Percentiles rank a stretch among this genome's conserved stretches.
Conservation (phyloP, 352 stramenopile genomes). For the Globisporangium nodosum region DNA sequence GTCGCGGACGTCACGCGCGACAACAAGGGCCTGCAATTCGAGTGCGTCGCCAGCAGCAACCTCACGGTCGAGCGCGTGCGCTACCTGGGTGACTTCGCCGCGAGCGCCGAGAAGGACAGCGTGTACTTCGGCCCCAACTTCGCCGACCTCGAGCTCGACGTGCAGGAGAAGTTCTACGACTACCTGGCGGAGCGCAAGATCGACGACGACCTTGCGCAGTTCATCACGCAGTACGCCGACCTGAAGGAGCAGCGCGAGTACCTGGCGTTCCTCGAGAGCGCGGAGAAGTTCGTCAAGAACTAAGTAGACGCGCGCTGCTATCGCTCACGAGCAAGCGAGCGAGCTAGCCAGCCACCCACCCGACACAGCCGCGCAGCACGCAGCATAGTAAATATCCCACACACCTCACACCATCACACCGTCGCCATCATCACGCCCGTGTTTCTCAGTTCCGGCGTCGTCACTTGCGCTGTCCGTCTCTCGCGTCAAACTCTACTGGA, state of each 20-base stretch:
- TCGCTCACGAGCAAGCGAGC: too few species aligned
- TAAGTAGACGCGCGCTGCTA: constrained; percentile 20
- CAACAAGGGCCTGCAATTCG: constrained; percentile 75
- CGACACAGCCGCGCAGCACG: not conserved
- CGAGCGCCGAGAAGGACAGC: constrained; percentile 53
- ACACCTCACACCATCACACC: not conserved
- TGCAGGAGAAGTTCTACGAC: constrained; percentile 76
- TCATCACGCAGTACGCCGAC: constrained; percentile 80
- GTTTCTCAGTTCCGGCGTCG: too few species aligned
- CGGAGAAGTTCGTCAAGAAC: constrained; percentile 66
- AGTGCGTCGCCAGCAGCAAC: constrained; percentile 78
- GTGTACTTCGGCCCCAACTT: constrained; percentile 79
- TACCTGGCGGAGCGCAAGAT: constrained; percentile 76
- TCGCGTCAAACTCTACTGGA: not conserved
- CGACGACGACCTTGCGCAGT: constrained; percentile 80
- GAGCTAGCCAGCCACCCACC: too few species aligned
- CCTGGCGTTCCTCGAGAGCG: constrained; percentile 66
- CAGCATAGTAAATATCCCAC: not conserved
- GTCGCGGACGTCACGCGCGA: constrained; percentile 63
- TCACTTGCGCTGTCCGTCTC: too few species aligned
- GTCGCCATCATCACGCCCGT: too few species aligned
- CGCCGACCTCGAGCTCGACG: constrained; percentile 77
- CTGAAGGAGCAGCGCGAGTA: constrained; percentile 87
- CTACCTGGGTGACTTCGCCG: constrained; percentile 49
- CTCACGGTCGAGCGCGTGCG: constrained; percentile 74